phyloP scores from a whole-genome alignment of 164 flowering plant species.

The Aristolochia californica region DNA sequence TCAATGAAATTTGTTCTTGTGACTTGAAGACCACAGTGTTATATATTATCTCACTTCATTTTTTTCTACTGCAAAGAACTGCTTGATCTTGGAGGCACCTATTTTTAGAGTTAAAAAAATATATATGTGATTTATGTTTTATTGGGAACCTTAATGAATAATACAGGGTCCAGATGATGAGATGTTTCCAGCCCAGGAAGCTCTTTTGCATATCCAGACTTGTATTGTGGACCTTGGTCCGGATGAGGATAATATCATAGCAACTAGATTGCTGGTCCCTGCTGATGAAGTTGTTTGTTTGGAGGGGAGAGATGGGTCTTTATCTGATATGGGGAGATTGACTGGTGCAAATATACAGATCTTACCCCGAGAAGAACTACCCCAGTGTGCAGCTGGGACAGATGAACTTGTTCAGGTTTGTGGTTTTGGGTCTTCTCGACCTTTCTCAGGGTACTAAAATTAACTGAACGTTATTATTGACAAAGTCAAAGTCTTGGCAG shows the following conservation, averaged over 20 bases:
- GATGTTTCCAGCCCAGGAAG: constrained; percentile 98
- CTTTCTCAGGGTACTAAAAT: not conserved
- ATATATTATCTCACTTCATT: too few relatives aligned
- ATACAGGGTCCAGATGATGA: constrained; percentile 86
- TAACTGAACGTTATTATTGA: constrained; percentile 4
- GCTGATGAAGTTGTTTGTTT: constrained; percentile 68
- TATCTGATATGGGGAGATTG: constrained; percentile 48
- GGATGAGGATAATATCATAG: constrained; percentile 71
- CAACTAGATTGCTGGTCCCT: constrained; percentile 71
- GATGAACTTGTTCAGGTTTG: constrained; percentile 89
- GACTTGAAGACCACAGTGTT: too few relatives aligned
- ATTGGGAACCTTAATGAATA: too few relatives aligned
- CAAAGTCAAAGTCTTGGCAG: constrained; percentile 23
- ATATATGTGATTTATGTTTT: too few relatives aligned
- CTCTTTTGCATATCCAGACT: constrained; percentile 87
- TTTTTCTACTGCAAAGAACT: too few relatives aligned
- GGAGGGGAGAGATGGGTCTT: constrained; percentile 58
- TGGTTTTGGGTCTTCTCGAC: constrained; percentile 1
- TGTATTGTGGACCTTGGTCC: constrained; percentile 74
- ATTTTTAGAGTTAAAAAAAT: too few relatives aligned
- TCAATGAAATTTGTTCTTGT: too few relatives aligned
- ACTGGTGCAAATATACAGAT: constrained; percentile 71
- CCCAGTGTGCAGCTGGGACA: constrained; percentile 32
- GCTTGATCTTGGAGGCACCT: too few relatives aligned
- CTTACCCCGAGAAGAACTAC: constrained; percentile 58